phyloP scores from a whole-genome alignment of 768 basidiomycete genomes.

The Suillus paluster region DNA sequence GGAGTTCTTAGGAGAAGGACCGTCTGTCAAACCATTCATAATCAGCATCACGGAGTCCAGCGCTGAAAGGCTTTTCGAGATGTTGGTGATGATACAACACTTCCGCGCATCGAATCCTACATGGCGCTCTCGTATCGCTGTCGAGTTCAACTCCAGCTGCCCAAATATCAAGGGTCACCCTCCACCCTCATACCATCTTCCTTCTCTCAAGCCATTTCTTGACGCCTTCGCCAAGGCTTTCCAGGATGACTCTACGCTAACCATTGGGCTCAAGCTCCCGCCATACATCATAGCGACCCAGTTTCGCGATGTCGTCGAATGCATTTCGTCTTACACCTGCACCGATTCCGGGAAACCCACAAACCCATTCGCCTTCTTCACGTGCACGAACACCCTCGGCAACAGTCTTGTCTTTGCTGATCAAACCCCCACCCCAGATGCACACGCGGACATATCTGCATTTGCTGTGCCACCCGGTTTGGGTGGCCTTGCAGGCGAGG shows the following conservation, averaged over 20 bases:
- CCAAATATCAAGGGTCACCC: conserved; percentile 72
- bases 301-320: conserved; percentile 56
- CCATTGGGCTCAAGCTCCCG: conserved; percentile 79
- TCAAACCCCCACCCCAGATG: conserved; percentile 43
- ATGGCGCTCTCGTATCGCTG: conserved; percentile 53
- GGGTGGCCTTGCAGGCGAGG: conserved; percentile 80
- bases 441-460: conserved; percentile 10
- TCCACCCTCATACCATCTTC: conserved; percentile 68
- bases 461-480: conserved; percentile 68
- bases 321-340: conserved; percentile 46
- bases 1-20: conserved; percentile 42
- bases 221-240: conserved; percentile 54
- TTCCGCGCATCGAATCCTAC: conserved; percentile 47
- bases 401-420: conserved; percentile 66
- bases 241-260: conserved; percentile 54
- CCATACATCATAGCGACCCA: conserved; percentile 71
- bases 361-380: conserved; percentile 72
- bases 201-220: conserved; percentile 57
- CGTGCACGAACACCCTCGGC: conserved; percentile 83
- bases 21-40: conserved; percentile 67
- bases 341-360: conserved; percentile 19
- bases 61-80: conserved; percentile 50
- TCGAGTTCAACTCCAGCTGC: conserved; percentile 87
- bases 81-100: conserved; percentile 63
- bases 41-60: conserved; percentile 76